Evolutionary conservation across 2,329 filamentous ascomycete genomes (phyloP), one percentile per base, ranked within the genome.

Genomic region (Fusarium pilosicola): DNA sequence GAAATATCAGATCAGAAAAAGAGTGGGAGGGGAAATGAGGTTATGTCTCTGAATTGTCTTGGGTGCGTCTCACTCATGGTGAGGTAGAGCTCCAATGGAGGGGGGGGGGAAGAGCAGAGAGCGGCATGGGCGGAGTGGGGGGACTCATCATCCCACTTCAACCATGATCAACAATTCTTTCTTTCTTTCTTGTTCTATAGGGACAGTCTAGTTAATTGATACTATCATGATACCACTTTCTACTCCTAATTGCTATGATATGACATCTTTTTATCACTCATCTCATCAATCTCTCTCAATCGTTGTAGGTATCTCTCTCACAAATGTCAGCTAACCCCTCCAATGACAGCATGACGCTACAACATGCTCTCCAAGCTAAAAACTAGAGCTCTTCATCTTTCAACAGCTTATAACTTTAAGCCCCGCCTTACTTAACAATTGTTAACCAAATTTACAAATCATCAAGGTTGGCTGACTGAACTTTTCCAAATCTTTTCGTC

Each of bases 141-240:
- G 66, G 68, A 74, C 51, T 60, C 72, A 77, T 67, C 65, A 77
- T 76, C 66, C 76, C 75, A 77, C 75, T 30, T 55, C 48, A 62
- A 24, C 22, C 22, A 51, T 24, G 18, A 41, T 28, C 14, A 28
- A 39, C 20, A 28, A n/a, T 55, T 55, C 20, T 34, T 34, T 55
- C 24, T 32, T 32, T 55, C 24, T 52, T n/a, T 48, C 41, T 48
- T 58, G 41, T 46, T 58, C 30, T 46, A 34, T 26, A 48, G 44
- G 24, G 44, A 26, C 45, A 63, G 61, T 70, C 48, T 65, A 38
- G 46, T 46, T 34, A 20, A 42, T 49, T 51, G 46, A 59, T 54
- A 28, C 26, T 66, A 62, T 73, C 71, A 76, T 76, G 74, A 70
- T 58, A 30, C 58, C 65, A 52, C 42, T 59, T 54, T 36, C 34